Conservation (phyloP, 805 yeast species). For the Hanseniaspora pseudoguilliermondii region DNA sequence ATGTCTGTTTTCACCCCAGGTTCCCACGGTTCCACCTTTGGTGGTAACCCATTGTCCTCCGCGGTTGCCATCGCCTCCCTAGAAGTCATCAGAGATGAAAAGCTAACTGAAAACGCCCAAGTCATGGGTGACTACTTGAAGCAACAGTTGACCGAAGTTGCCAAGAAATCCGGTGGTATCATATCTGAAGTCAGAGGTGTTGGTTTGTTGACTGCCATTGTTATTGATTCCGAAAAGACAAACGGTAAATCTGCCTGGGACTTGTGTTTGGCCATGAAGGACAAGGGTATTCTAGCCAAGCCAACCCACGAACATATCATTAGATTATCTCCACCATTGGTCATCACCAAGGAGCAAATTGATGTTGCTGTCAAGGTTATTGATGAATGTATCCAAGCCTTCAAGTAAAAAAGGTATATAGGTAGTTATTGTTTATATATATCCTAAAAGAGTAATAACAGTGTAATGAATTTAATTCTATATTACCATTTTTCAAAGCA, state of each 20-base stretch:
- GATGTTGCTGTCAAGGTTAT: slow-evolving; percentile 69
- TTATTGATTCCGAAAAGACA: slow-evolving; percentile 70
- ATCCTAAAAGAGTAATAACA: no score
- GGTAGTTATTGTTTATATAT: background rate
- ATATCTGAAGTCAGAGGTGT: slow-evolving; percentile 60
- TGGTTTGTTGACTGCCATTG: slow-evolving; percentile 83
- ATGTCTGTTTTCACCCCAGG: slow-evolving; percentile 88
- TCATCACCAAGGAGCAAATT: slow-evolving; percentile 77
- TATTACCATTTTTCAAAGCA: no score
- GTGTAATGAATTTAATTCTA: no score
- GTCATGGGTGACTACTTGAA: slow-evolving; percentile 60
- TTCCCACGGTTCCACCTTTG: slow-evolving; percentile 94
- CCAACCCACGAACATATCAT: slow-evolving; percentile 94
- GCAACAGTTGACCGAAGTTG: slow-evolving; percentile 41
- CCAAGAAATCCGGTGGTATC: slow-evolving; percentile 41
- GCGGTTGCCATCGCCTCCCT: slow-evolving; percentile 88
- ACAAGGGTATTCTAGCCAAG: slow-evolving; percentile 81
- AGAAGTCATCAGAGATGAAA: slow-evolving; percentile 78
- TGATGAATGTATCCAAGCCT: slow-evolving; percentile 38
- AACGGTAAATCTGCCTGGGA: slow-evolving; percentile 95
- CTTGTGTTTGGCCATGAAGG: slow-evolving; percentile 76
- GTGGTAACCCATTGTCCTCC: slow-evolving; percentile 93
- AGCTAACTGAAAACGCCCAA: slow-evolving; percentile 64
- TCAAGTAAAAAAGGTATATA: background rate
- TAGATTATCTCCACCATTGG: slow-evolving; percentile 91